Evolutionary conservation across 2,329 filamentous ascomycete genomes (phyloP), one percentile per base, ranked within the genome.

Genomic region (Escovopsis weberi): DNA sequence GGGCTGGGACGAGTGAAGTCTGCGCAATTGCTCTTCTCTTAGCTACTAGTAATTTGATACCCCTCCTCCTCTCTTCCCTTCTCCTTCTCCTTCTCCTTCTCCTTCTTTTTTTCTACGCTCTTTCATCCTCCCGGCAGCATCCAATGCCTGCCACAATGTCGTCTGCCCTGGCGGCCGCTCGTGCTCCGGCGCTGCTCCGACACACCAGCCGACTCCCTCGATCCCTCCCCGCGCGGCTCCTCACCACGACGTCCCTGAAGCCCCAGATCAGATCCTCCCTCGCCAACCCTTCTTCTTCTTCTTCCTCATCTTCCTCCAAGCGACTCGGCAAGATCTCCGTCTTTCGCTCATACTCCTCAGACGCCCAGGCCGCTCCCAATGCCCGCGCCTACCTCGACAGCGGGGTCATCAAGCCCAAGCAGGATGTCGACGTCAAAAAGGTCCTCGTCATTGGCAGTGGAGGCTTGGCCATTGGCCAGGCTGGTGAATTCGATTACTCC

Each of bases 401-500:
- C 65, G 88, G 87, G 54, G 82, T 80, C 46, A 80, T 95, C 59
- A 83, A 87, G 62, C 80, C 82, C 45, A 74, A 75, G 55, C 74
- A 89, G 55, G 68, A 84, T 43, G 82, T 95, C 40, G 78, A 94
- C 60, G 87, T 96, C 50, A 94, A 94, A 71, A 96, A 96, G 70
- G 89, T 96, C 41, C 70, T 96, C 48, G 88, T 96, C 53, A 94
- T 96, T 69, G 89, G 89, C 46, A 88, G 82, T 67, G 89, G 89
- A 68, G 89, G 89, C 64, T 74, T 96, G 53, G 86, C 85, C 61
- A 96, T 96, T 75, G 89, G 89, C 50, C 89, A 96, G 67, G 89
- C 89, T 51, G 89, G 89, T 68, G 89, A 96, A 69, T 96, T 96
- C 57, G 89, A 96, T 67, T 96, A 96, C 66, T 96, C 91, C 63